Evolutionary conservation across 352 stramenopile species (phyloP), one percentile per base, ranked within the genome.

Genomic region (Globisporangium okanoganense): DNA sequence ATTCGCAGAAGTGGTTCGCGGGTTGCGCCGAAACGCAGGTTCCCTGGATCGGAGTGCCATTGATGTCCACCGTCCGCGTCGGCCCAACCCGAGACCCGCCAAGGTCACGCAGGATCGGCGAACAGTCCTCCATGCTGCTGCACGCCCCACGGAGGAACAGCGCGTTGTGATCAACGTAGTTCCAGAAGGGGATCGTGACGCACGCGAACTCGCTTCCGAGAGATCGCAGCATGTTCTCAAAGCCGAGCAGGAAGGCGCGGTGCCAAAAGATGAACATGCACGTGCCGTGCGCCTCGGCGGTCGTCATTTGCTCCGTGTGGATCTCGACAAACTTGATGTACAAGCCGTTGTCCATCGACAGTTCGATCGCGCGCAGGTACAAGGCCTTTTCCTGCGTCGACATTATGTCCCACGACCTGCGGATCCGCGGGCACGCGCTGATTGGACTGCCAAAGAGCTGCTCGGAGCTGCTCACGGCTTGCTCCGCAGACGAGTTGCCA

Each of bases 221-320:
- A 40, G 75, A 79, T 10, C 87, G 79, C 35, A 96, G 59, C 79
- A 96, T 87, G 62, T 95, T 94, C 64, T 96, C 87, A 62, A 92
- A 96, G 5, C 73, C 87, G 16, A 94, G 69, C 13, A 96, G 64
- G 58, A 96, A 63, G 36, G 79, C 47, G 25, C 87, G 87, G 62
- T 96, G 87, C 87, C 87, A 96, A 60, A 92, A 95, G 58, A 95
- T 40, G 54, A 96, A 96, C 81, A 95, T 93, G 62, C 85, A 94
- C 64, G 84, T 95, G 48, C 81, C 77, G 63, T 96, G 87, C 18
- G 87, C 87, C 68, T 96, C 85, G 0, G 64, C 57, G 0, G 82
- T 86, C 48, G 81, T 92, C 82, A 94, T 91, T 58, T 84, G 73
- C 71, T 96, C 81, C 49, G 81, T 90, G 67, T 96, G 87, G 64